These are phyloP conservation scores for Roridomyces roridus DNA, from an alignment of 768 basidiomycete species.

Conservation along the genomic window DNA sequence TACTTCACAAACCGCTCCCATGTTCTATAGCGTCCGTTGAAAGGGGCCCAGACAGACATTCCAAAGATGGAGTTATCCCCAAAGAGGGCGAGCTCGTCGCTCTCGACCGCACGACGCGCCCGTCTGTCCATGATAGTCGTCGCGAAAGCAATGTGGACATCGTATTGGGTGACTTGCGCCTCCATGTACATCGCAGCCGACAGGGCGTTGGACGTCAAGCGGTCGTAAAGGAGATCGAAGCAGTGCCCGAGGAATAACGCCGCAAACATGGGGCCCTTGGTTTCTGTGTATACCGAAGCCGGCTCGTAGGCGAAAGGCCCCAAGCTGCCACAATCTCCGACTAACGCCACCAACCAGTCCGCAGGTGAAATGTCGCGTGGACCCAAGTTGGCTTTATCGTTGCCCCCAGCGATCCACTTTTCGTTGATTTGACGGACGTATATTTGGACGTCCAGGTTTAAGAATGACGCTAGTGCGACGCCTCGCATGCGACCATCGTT, in stretches of 20 bases:
- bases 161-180: background rate
- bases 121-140: background rate
- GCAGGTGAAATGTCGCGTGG: background rate
- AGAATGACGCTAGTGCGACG: background rate
- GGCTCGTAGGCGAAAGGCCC: background rate
- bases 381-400: background rate
- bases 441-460: background rate
- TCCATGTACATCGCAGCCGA: background rate
- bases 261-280: background rate
- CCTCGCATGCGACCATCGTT: background rate
- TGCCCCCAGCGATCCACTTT: background rate
- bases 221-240: background rate
- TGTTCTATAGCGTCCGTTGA: constrained; percentile 5
- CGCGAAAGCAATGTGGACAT: background rate
- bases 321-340: background rate
- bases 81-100: background rate
- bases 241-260: background rate
- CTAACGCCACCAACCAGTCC: background rate
- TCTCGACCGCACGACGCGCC: background rate
- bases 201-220: background rate
- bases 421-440: background rate
- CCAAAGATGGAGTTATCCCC: background rate
- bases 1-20: constrained; percentile 14
- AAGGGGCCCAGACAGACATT: background rate
- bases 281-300: background rate